Base-by-base conservation (phyloP, 2,329 filamentous ascomycete species). In the Cytospora paraplurivora region DNA sequence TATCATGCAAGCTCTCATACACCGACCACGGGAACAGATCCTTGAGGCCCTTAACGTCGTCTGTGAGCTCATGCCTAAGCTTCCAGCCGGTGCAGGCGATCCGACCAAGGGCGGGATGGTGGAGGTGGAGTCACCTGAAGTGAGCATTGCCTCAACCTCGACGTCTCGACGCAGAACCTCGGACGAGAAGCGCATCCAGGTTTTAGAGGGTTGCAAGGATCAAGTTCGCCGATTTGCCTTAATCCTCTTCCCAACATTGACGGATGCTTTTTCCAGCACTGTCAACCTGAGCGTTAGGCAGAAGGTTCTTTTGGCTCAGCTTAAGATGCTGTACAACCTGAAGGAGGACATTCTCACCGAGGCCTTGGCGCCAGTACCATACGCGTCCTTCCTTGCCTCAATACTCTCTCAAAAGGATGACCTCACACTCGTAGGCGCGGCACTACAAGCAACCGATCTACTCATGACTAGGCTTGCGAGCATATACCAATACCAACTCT, bases 291-390 rank as follows among this genome's bases (percentile, higher is more conserved):
- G 87, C 62, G 95, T 99, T 49, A 90, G 96, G 27, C 92, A 98
- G 73, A 97, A 97, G 77, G 95, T 99, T 3, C 82, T 99, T 38
- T 92, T 88, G 21, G 95, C 94, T n/a, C 95, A 99, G 72, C 80
- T 98, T 52, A 98, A 98, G 78, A 98, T 99, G 92, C 84, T 99
- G 11, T 97, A 93, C 13, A 97, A 97, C 68, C 79, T 99, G n/a
- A 92, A 97, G 69, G 88, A 87, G 51, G 82, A 85, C 44, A 92
- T 99, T 57, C 84, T 99, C 4, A 85, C 92, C 66, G 94, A 97
- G 70, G 90, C 94, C 10, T 78, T 99, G 35, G 89, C 89, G 33
- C 86, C 91, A 17, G 93, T 99, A 1, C 92, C 95, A 0, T 99
- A 98, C 75, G 93, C 95, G 2, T 99, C 96, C 0, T 97, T 97